Percentiles rank a stretch among this genome's conserved stretches.
These are phyloP conservation scores for Pseudogymnoascus sp. DNA, from an alignment of 2,329 filamentous ascomycete genomes.

Conservation along the genomic window DNA sequence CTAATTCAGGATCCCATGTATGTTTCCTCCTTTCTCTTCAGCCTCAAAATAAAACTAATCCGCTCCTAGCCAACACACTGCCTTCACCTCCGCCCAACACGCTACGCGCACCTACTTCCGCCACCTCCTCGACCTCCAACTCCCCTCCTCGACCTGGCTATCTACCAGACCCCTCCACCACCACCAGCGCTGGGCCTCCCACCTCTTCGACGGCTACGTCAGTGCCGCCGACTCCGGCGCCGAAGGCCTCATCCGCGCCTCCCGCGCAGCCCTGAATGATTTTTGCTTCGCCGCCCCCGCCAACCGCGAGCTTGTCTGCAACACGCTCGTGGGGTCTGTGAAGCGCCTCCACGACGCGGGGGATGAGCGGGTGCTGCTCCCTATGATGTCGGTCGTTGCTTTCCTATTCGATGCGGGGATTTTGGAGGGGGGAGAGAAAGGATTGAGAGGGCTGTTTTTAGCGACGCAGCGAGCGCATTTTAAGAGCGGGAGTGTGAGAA, in stretches of 20 bases:
- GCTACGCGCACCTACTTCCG: neutral
- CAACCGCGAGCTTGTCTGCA: slow-evolving; percentile 38
- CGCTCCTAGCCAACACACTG: slow-evolving; percentile 22
- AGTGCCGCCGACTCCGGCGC: slow-evolving; percentile 72
- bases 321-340: slow-evolving; percentile 48
- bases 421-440: slow-evolving; percentile 33
- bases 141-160: neutral
- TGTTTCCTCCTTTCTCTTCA: neutral
- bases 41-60: slow-evolving; percentile 19
- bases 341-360: slow-evolving; percentile 37
- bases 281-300: slow-evolving; percentile 34
- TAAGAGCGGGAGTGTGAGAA: slow-evolving; percentile 73
- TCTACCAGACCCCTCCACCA: neutral
- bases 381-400: slow-evolving; percentile 67
- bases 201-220: slow-evolving; percentile 58
- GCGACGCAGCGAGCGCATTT: slow-evolving; percentile 64
- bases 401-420: slow-evolving; percentile 64
- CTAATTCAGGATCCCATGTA: slow-evolving; percentile 5
- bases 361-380: slow-evolving; percentile 62
- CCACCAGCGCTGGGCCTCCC: neutral
- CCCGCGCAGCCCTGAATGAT: slow-evolving; percentile 55
- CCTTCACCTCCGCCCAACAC: neutral
- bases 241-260: slow-evolving; percentile 64
- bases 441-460: slow-evolving; percentile 17
- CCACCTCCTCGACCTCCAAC: neutral